Conservation (phyloP, 352 stramenopile species). For the Pythium rhizo-oryzae region DNA sequence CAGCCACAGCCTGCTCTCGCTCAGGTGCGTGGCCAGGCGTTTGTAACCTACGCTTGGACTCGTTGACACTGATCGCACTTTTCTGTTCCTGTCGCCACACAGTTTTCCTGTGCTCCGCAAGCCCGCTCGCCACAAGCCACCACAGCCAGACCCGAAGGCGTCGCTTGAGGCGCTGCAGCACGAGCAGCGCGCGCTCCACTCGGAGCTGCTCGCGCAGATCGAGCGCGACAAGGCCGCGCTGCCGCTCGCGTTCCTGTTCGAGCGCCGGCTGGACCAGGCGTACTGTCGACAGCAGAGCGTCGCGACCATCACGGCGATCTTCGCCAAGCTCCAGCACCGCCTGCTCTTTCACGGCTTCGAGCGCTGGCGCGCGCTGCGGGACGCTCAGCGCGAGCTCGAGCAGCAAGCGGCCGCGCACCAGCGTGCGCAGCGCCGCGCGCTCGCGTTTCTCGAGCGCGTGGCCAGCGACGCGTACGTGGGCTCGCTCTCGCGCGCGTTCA, state of each 20-base stretch:
- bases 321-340: conserved; percentile 67
- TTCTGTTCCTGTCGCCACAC: neutral
- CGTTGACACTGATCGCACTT: neutral
- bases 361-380: conserved; percentile 40
- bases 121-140: neutral
- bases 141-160: conserved; percentile 2
- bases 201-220: conserved; percentile 44
- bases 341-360: conserved; percentile 49
- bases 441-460: conserved; percentile 58
- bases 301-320: conserved; percentile 59
- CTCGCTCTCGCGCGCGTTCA: conserved; percentile 41
- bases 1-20: conserved; percentile 31
- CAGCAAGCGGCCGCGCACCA: conserved; percentile 33
- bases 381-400: conserved; percentile 25
- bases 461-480: conserved; percentile 59
- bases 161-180: conserved; percentile 14
- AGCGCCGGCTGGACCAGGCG: conserved; percentile 58
- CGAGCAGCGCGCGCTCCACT: conserved; percentile 29
- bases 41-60: neutral
- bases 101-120: conserved; percentile 23
- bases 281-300: conserved; percentile 66
- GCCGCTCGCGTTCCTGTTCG: conserved; percentile 75
- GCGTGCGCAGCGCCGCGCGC: conserved; percentile 35
- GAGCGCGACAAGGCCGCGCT: conserved; percentile 56
- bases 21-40: conserved; percentile 28